A percentile compares a stretch with the other conserved stretches of the same genome.
Conservation (phyloP, 345 rosid species). For the Gossypium longicalyx region DNA sequence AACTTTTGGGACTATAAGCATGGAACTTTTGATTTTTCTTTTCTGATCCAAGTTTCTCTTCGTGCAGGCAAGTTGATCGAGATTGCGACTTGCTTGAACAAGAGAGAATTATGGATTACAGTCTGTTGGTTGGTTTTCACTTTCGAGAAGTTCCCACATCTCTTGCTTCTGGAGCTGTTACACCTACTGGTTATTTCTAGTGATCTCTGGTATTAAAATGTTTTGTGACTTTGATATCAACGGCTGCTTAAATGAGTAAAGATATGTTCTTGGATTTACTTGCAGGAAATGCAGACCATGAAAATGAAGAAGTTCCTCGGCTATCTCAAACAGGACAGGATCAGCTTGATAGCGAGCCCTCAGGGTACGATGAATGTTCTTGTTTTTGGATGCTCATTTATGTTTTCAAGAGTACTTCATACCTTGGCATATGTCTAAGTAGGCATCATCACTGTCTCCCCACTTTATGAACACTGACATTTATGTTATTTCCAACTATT, state of each 20-base stretch:
- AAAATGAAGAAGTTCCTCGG: not conserved
- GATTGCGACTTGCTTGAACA: conserved; percentile 95
- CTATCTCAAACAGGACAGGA: conserved; percentile 1
- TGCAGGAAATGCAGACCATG: not conserved
- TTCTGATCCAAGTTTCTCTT: not conserved
- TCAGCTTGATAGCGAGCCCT: not conserved
- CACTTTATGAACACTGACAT: not conserved
- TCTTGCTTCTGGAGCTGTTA: conserved; percentile 41
- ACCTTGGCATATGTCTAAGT: not conserved
- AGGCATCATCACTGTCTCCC: not conserved
- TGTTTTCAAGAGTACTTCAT: not conserved
- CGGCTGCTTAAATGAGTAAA: conserved; percentile 18
- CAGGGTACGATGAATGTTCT: not conserved
- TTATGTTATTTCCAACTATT: not conserved
- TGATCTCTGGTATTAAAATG: conserved; percentile 11
- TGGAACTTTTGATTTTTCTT: not conserved
- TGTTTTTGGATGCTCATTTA: not conserved
- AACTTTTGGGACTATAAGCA: not conserved
- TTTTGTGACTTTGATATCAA: conserved; percentile 14
- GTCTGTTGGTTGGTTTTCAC: conserved; percentile 86
- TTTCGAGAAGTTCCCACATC: conserved; percentile 59
- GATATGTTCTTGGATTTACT: conserved; percentile 10
- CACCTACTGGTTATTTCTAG: conserved; percentile 56
- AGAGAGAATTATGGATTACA: conserved; percentile 96
- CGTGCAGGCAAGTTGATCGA: conserved; percentile 83